phyloP scores from a whole-genome alignment of 2,329 filamentous ascomycete genomes.

The Knufia petricola region DNA sequence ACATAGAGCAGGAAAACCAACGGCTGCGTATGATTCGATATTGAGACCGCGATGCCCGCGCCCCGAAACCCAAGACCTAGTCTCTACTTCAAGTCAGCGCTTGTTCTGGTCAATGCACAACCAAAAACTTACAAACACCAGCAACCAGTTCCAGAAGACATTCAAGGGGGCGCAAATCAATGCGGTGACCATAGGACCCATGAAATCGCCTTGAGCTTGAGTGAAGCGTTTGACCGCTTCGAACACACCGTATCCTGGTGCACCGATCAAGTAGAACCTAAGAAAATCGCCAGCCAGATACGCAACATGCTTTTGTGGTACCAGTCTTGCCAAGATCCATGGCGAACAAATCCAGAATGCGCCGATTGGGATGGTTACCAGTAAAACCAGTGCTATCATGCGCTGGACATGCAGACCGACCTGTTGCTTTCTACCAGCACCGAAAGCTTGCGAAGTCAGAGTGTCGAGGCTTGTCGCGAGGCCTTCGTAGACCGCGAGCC shows the following conservation, averaged over 20 bases:
- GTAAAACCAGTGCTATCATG: slow-evolving; percentile 60
- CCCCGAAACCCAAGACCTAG: slow-evolving; percentile 57
- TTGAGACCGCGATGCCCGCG: slow-evolving; percentile 58
- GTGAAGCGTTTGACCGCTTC: slow-evolving; percentile 66
- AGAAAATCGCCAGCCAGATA: slow-evolving; percentile 59
- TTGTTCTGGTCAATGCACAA: background rate
- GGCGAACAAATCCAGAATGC: slow-evolving; percentile 56
- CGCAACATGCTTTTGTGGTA: slow-evolving; percentile 57
- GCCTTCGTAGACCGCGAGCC: slow-evolving; percentile 62
- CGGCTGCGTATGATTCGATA: slow-evolving; percentile 60
- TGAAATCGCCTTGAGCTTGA: slow-evolving; percentile 68
- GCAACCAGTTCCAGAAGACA: slow-evolving; percentile 59
- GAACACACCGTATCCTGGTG: slow-evolving; percentile 61
- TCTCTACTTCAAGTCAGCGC: slow-evolving; percentile 14
- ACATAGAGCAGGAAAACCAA: slow-evolving; percentile 57
- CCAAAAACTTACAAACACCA: slow-evolving; percentile 49
- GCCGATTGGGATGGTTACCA: slow-evolving; percentile 56
- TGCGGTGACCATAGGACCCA: slow-evolving; percentile 65
- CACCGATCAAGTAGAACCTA: slow-evolving; percentile 53
- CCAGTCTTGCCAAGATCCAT: slow-evolving; percentile 47
- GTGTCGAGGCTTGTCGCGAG: slow-evolving; percentile 78
- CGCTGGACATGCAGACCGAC: slow-evolving; percentile 67
- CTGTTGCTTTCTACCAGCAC: slow-evolving; percentile 69
- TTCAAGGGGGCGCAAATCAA: slow-evolving; percentile 67
- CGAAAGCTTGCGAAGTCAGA: slow-evolving; percentile 76